Evolutionary conservation across 305 asterid species (phyloP).

Genomic region (Fraxinus xanthoxyloides): DNA sequence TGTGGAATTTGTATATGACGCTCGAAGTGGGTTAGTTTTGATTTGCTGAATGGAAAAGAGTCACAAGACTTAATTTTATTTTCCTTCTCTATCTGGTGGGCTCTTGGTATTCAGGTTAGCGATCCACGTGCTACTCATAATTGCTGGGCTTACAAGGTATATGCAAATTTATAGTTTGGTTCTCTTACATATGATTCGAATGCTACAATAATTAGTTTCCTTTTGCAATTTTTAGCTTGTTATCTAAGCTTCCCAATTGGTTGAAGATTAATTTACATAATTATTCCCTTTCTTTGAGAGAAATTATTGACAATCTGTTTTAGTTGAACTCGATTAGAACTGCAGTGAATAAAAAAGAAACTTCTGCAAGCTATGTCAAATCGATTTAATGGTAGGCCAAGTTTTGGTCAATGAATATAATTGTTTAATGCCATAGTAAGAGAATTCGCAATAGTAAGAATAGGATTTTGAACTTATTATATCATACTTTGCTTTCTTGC

Average conservation of each 20-base stretch:
- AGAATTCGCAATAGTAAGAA: background rate
- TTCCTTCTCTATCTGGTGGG: background rate
- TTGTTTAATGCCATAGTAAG: background rate
- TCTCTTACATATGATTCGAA: conserved; percentile 3
- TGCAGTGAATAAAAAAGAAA: background rate
- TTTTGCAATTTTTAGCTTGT: background rate
- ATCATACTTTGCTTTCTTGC: background rate
- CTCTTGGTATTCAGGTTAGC: conserved; percentile 51
- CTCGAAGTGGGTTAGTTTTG: background rate
- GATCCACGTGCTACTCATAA: conserved; percentile 88
- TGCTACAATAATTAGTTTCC: background rate
- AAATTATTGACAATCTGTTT: background rate
- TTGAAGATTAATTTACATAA: background rate
- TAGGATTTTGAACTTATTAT: background rate
- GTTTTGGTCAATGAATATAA: background rate
- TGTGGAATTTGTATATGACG: background rate
- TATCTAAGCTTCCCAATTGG: background rate
- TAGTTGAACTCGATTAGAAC: conserved; percentile 4
- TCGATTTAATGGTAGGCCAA: background rate
- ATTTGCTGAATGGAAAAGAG: background rate
- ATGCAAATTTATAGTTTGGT: background rate
- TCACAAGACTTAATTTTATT: background rate
- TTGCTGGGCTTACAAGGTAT: conserved; percentile 97
- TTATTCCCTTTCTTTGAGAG: background rate
- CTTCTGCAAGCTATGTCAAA: background rate